Base-by-base conservation (phyloP, 2,329 filamentous ascomycete species). In the Canariomyces notabilis region DNA sequence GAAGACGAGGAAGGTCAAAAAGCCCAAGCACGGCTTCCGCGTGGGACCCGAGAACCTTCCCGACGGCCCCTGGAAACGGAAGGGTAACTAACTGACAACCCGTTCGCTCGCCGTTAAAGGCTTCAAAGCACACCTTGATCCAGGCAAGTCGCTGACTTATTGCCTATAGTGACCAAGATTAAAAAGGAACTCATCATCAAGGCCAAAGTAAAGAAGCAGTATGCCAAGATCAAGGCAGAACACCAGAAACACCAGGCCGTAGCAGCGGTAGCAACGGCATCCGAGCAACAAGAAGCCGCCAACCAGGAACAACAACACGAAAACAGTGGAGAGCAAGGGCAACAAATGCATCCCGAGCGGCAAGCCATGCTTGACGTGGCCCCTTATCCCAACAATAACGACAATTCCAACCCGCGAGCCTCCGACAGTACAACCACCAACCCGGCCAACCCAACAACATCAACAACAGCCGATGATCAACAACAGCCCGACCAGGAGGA, bases 11-110 rank as follows among this genome's bases (percentile, higher is more conserved):
- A 33, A 68, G 33, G 6, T 22, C 64, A 80, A 79, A 61, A 80
- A 77, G 62, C 67, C 68, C 47, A 72, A 71, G 55, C 84, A 86
- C 57, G 89, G 87, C 41, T 96, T 97, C 70, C 79, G 79, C 33
- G 85, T 96, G 46, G 91, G 90, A 0, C 90, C 91, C 22, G 85
- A 85, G 31, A 95, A 96, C 64, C 74, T 97, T 20, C 91, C 91
- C 33, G 90, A 96, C 64, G 90, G 91, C 45, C 84, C 85, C 18
- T 88, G 93, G 77, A 80, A 81, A 60, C 83, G 91, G 59, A 95
- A 95, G 68, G 71, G 75, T 77, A 57, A 11, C 35, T 5, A 29
- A 9, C 29, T 32, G 21, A 37, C 16, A 48, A 9, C 26, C 22
- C 45, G 19, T 37, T 36, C 36, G 7, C 5, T 2, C 37, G 33